phyloP scores from a whole-genome alignment of 1,139 yeast species.

The Hyphopichia burtonii region DNA sequence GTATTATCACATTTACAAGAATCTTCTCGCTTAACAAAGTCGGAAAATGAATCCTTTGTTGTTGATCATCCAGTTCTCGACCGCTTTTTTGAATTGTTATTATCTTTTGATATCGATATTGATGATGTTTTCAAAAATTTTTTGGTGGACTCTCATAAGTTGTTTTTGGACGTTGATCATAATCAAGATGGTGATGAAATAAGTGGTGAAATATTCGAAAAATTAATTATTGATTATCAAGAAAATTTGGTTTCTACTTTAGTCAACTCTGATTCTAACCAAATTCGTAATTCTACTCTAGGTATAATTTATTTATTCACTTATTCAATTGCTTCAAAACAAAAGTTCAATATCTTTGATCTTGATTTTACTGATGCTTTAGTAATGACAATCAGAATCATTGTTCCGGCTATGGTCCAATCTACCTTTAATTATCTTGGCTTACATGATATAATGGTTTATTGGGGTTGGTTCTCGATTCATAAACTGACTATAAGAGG shows the following conservation, averaged over 20 bases:
- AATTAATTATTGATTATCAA: slow-evolving; percentile 35
- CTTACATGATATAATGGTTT: slow-evolving; percentile 30
- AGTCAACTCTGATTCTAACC: slow-evolving; percentile 23
- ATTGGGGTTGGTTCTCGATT: slow-evolving; percentile 44
- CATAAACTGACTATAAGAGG: slow-evolving; percentile 18
- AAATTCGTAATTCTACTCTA: slow-evolving; percentile 27
- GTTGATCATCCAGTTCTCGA: slow-evolving; percentile 26
- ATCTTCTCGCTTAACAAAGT: slow-evolving; percentile 10
- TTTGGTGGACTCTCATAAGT: slow-evolving; percentile 22
- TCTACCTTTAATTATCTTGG: slow-evolving; percentile 21
- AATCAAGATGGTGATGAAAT: slow-evolving; percentile 20
- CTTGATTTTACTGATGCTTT: slow-evolving; percentile 35
- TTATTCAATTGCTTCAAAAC: slow-evolving; percentile 16
- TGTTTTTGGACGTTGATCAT: slow-evolving; percentile 25
- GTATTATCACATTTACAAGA: slow-evolving; percentile 21
- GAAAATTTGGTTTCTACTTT: slow-evolving; percentile 24
- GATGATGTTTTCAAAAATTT: slow-evolving; percentile 36
- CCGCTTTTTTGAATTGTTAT: slow-evolving; percentile 53
- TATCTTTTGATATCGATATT: slow-evolving; percentile 64
- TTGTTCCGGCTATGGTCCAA: slow-evolving; percentile 40
- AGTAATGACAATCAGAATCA: slow-evolving; percentile 29
- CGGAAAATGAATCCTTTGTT: slow-evolving; percentile 8
- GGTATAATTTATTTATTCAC: slow-evolving; percentile 34
- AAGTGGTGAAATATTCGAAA: slow-evolving; percentile 32
- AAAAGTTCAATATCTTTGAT: slow-evolving; percentile 13